A percentile compares a stretch with the other conserved stretches of the same genome.
These are phyloP conservation scores for Wickerhamia fluorescens DNA, from an alignment of 805 yeast genomes.

Conservation along the genomic window DNA sequence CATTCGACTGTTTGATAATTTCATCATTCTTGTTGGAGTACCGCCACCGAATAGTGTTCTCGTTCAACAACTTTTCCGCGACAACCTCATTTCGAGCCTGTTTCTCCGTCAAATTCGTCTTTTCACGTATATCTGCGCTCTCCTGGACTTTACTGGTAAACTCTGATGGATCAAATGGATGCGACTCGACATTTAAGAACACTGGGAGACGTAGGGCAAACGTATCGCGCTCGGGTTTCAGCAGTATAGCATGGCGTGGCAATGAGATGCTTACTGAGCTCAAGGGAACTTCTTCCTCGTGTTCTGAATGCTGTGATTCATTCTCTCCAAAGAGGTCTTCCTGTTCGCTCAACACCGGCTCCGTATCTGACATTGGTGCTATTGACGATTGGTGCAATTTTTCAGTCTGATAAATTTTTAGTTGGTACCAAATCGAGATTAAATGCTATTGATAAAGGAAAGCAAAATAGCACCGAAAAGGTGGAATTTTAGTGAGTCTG, in stretches of 20 bases:
- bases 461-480: too few species aligned
- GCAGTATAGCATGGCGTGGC: slow-evolving; percentile 45
- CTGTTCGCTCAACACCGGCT: slow-evolving; percentile 14
- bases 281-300: slow-evolving; percentile 25
- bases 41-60: slow-evolving; percentile 92
- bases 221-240: slow-evolving; percentile 28
- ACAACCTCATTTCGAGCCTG: slow-evolving; percentile 41
- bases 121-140: slow-evolving; percentile 25
- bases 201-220: slow-evolving; percentile 68
- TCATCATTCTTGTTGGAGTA: slow-evolving; percentile 69
- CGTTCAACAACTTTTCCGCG: slow-evolving; percentile 62
- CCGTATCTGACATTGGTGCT: slow-evolving; percentile 9
- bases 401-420: too few species aligned
- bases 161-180: slow-evolving; percentile 74
- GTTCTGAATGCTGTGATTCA: slow-evolving; percentile 27
- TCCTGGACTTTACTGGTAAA: slow-evolving; percentile 45
- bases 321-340: slow-evolving; percentile 33
- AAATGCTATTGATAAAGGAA: too few species aligned
- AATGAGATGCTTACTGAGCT: slow-evolving; percentile 30
- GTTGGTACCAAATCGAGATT: too few species aligned
- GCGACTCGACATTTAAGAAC: slow-evolving; percentile 73
- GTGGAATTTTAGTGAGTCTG: too few species aligned
- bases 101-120: slow-evolving; percentile 27
- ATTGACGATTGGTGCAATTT: slow-evolving; percentile 1
- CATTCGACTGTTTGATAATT: slow-evolving; percentile 78